Evolutionary conservation across 2,329 filamentous ascomycete genomes (phyloP).

Genomic region (Colletotrichum sp.): DNA sequence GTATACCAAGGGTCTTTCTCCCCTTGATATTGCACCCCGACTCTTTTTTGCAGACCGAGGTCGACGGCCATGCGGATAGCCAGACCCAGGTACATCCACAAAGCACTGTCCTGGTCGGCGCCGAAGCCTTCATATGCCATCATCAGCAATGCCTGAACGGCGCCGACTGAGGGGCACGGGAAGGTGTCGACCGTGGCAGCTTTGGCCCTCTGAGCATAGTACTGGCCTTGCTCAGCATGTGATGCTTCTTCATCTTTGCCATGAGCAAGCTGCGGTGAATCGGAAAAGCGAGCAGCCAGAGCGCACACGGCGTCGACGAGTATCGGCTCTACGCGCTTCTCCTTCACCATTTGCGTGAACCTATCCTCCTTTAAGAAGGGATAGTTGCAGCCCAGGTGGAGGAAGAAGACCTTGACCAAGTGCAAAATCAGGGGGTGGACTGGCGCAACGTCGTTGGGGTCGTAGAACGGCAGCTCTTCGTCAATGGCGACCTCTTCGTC

Average conservation of each 20-base stretch:
- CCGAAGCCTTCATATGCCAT: slow-evolving; percentile 91
- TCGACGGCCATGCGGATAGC: slow-evolving; percentile 85
- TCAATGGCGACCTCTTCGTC: slow-evolving; percentile 46
- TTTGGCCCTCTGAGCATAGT: slow-evolving; percentile 83
- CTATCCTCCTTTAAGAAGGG: slow-evolving; percentile 78
- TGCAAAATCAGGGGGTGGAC: slow-evolving; percentile 78
- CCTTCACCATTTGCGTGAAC: slow-evolving; percentile 77
- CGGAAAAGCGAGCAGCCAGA: slow-evolving; percentile 80
- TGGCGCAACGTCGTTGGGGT: slow-evolving; percentile 71
- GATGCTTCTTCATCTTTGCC: slow-evolving; percentile 53
- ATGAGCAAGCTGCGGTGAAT: slow-evolving; percentile 56
- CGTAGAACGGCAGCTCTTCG: slow-evolving; percentile 75
- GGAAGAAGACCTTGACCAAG: slow-evolving; percentile 81
- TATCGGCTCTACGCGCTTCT: slow-evolving; percentile 83
- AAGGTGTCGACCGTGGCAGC: slow-evolving; percentile 84
- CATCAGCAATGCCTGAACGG: slow-evolving; percentile 82
- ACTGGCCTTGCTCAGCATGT: slow-evolving; percentile 73
- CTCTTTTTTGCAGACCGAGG: slow-evolving; percentile 80
- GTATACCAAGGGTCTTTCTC: slow-evolving; percentile 56
- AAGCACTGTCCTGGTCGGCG: slow-evolving; percentile 83
- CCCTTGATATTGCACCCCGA: slow-evolving; percentile 71
- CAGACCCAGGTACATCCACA: slow-evolving; percentile 94
- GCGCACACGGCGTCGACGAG: slow-evolving; percentile 87
- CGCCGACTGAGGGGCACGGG: slow-evolving; percentile 80
- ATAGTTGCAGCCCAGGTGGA: slow-evolving; percentile 83